These are phyloP conservation scores for Murraya koenigii DNA, from an alignment of 345 rosid genomes.

Conservation along the genomic window DNA sequence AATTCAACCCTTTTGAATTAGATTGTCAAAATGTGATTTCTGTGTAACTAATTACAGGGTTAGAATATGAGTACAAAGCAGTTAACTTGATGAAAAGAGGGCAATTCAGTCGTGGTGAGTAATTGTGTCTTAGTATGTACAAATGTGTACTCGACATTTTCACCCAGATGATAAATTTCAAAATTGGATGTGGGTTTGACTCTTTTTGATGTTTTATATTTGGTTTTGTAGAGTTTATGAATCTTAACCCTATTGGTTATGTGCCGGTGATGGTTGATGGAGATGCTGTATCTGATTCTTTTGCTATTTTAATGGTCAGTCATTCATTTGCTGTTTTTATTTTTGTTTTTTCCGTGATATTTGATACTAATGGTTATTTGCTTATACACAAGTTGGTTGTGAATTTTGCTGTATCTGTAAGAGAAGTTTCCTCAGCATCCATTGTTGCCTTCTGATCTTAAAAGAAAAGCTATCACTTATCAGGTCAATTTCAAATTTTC, in stretches of 20 bases:
- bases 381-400: neutral
- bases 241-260: conserved; percentile 74
- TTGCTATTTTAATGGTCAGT: conserved; percentile 63
- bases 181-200: neutral
- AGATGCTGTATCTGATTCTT: conserved; percentile 63
- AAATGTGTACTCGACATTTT: neutral
- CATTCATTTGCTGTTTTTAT: neutral
- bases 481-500: conserved; percentile 38
- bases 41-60: conserved; percentile 33
- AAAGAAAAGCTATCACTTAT: conserved; percentile 54
- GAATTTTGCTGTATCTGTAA: conserved; percentile 56
- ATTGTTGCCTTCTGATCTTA: conserved; percentile 59
- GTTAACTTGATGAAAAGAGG: conserved; percentile 57
- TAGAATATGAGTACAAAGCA: conserved; percentile 59
- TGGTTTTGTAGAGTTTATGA: conserved; percentile 48
- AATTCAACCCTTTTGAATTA: neutral
- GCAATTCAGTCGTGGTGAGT: conserved; percentile 55
- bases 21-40: neutral
- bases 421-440: conserved; percentile 75
- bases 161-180: neutral
- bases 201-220: neutral
- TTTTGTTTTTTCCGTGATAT: neutral
- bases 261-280: conserved; percentile 78
- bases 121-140: neutral
- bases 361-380: neutral